Conservation (phyloP, 495 filamentous ascomycete species). For the Lophium mytilinum region DNA sequence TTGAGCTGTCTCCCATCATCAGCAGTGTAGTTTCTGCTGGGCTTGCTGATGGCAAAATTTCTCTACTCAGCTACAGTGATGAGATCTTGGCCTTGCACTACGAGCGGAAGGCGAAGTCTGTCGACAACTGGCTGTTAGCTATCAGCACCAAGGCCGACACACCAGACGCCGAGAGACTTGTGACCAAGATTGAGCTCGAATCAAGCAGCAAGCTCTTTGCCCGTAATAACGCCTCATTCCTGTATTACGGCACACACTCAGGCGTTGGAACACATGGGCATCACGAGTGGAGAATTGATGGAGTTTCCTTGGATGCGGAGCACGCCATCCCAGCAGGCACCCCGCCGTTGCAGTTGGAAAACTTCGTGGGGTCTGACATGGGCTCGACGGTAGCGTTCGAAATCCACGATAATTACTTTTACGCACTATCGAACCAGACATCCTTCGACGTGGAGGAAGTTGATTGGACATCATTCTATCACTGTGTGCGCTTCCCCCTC, state of each 20-base stretch:
- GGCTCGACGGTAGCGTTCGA: constrained; percentile 65
- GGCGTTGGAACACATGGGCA: constrained; percentile 43
- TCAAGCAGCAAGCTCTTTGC: constrained; percentile 55
- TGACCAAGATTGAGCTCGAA: constrained; percentile 38
- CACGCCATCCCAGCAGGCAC: constrained; percentile 23
- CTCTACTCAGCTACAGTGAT: constrained; percentile 54
- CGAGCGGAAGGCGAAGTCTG: constrained; percentile 28
- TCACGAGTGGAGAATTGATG: constrained; percentile 54
- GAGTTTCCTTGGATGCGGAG: constrained; percentile 18
- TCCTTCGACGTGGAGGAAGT: constrained; percentile 55
- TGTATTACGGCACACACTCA: constrained; percentile 61
- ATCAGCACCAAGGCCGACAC: constrained; percentile 40
- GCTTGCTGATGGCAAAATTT: constrained; percentile 39
- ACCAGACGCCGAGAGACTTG: constrained; percentile 26
- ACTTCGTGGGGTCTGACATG: constrained; percentile 56
- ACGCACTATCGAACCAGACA: constrained; percentile 61
- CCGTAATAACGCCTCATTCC: constrained; percentile 53
- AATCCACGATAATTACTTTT: constrained; percentile 60
- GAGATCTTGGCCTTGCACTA: constrained; percentile 50
- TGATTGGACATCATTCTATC: constrained; percentile 65
- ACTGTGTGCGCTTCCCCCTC: constrained; percentile 55
- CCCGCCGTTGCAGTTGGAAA: constrained; percentile 40
- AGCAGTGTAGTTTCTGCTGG: constrained; percentile 33
- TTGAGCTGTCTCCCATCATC: constrained; percentile 55
- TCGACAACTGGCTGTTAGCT: constrained; percentile 48